Conservation (phyloP, 768 basidiomycete species). For the Boletus rubropictus region DNA sequence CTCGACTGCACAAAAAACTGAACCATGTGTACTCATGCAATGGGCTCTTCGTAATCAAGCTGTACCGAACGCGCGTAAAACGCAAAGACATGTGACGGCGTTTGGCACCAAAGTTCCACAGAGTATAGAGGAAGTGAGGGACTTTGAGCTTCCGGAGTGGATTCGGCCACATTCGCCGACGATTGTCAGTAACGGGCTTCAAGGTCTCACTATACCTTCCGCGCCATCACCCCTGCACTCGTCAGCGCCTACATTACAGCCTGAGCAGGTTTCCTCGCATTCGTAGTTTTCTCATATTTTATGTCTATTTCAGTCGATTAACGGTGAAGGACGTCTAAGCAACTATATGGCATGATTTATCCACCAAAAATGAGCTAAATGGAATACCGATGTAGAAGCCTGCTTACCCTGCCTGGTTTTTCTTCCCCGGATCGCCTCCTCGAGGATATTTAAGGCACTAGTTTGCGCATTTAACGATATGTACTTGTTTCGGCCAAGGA, state of each 20-base stretch:
- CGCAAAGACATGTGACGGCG: constrained; percentile 48
- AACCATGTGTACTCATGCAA: constrained; percentile 39
- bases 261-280: constrained; percentile 3
- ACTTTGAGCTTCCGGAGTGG: constrained; percentile 58
- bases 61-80: constrained; percentile 41
- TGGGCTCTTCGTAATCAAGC: constrained; percentile 46
- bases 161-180: constrained; percentile 28
- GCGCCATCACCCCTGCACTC: constrained; percentile 1
- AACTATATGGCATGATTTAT: constrained; percentile 5
- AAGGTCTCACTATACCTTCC: constrained; percentile 3
- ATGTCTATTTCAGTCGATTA: constrained; percentile 26
- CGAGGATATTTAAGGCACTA: constrained; percentile 38
- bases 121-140: constrained; percentile 41
- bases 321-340: constrained; percentile 8
- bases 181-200: constrained; percentile 1
- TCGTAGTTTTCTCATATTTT: constrained; percentile 21
- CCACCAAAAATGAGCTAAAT: neutral
- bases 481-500: constrained; percentile 40
- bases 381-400: neutral
- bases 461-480: constrained; percentile 36
- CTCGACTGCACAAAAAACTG: constrained; percentile 15
- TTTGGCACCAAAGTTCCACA: constrained; percentile 57
- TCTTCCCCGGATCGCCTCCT: constrained; percentile 10
- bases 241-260: constrained; percentile 12
- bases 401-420: constrained; percentile 11